Percentiles rank a stretch among this genome's conserved stretches.
Evolutionary conservation across 2,329 filamentous ascomycete species (phyloP).

Genomic region (Diaporthe citri): DNA sequence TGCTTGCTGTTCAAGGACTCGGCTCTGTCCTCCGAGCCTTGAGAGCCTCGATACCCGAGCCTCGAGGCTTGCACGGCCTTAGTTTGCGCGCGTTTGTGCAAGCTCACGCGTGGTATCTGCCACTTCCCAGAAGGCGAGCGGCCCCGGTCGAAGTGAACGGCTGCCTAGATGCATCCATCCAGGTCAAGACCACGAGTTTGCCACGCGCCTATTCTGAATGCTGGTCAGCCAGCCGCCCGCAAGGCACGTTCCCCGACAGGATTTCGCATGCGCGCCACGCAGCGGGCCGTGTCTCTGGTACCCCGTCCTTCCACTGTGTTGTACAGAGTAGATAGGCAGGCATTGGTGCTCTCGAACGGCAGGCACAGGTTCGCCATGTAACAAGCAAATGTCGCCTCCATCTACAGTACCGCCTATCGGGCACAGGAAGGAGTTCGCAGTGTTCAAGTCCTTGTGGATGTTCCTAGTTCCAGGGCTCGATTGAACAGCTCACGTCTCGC

Average conservation of each 20-base stretch:
- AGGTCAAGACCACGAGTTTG: background rate
- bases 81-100: background rate
- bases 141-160: background rate
- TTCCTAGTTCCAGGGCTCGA: background rate
- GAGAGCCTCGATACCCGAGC: background rate
- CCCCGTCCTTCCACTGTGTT: constrained; percentile 14
- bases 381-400: background rate
- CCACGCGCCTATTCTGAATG: constrained; percentile 18
- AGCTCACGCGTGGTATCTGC: background rate
- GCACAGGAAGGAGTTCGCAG: background rate
- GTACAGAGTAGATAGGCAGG: background rate
- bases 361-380: background rate
- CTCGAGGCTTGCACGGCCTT: background rate
- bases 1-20: constrained; percentile 9
- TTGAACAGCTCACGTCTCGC: background rate
- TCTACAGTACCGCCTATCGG: background rate
- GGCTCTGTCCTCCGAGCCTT: background rate
- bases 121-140: background rate
- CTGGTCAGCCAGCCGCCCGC: constrained; percentile 18
- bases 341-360: background rate
- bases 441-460: background rate
- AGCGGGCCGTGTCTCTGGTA: constrained; percentile 15
- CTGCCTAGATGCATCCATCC: constrained; percentile 3
- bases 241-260: constrained; percentile 16
- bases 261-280: constrained; percentile 17